Evolutionary conservation across 140 eudicot species (phyloP).

Genomic region (Bidens hawaiensis): DNA sequence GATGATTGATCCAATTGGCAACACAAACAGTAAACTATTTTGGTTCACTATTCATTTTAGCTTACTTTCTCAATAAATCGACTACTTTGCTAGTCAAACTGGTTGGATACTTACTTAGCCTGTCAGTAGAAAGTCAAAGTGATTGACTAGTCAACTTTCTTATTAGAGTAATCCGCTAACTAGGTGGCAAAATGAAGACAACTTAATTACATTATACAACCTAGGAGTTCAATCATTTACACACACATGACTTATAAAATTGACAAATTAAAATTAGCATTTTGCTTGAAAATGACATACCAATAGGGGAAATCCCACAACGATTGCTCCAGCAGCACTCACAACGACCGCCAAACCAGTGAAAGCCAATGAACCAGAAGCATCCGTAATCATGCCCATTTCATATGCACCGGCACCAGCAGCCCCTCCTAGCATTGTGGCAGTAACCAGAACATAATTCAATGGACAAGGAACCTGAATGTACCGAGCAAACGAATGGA

Average conservation of each 20-base stretch:
- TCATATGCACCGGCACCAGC: slow-evolving; percentile 87
- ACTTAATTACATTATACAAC: background rate
- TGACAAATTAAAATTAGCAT: background rate
- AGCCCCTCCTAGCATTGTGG: slow-evolving; percentile 95
- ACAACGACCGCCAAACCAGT: slow-evolving; percentile 72
- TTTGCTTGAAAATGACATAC: slow-evolving; percentile 37
- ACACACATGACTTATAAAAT: background rate
- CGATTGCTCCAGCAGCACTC: slow-evolving; percentile 91
- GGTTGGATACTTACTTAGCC: background rate
- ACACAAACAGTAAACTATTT: background rate
- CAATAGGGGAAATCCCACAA: slow-evolving; percentile 88
- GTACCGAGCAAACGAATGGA: slow-evolving; percentile 88
- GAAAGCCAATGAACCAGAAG: slow-evolving; percentile 68
- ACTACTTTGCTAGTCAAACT: background rate
- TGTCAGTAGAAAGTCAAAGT: background rate
- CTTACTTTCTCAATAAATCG: background rate
- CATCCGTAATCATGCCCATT: slow-evolving; percentile 83
- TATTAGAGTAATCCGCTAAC: background rate
- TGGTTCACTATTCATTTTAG: background rate
- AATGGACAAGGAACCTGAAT: slow-evolving; percentile 91
- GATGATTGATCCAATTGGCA: background rate
- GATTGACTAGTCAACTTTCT: background rate
- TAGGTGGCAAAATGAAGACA: slow-evolving; percentile 3
- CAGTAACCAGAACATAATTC: slow-evolving; percentile 78
- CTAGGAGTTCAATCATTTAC: background rate